These are phyloP conservation scores for Cercophora newfieldiana DNA, from an alignment of 495 filamentous ascomycete genomes.

Conservation along the genomic window DNA sequence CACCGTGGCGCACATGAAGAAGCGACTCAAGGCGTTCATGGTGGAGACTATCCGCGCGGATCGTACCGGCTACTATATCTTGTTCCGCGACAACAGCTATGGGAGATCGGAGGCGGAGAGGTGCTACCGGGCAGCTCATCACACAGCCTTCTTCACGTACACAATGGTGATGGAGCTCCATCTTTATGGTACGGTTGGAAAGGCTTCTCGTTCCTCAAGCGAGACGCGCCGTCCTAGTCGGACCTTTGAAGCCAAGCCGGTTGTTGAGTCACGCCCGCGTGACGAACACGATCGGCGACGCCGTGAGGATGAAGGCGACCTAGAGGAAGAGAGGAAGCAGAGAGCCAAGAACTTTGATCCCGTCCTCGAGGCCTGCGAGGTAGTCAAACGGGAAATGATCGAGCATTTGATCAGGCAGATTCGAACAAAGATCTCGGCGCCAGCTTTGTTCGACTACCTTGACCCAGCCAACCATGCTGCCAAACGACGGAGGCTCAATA, in stretches of 20 bases:
- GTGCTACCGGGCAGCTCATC: conserved; percentile 72
- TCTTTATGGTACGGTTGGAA: conserved; percentile 64
- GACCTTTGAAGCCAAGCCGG: conserved; percentile 31
- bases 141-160: conserved; percentile 83
- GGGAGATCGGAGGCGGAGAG: conserved; percentile 78
- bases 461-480: conserved; percentile 74
- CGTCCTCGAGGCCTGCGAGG: conserved; percentile 73
- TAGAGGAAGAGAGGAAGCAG: conserved; percentile 84
- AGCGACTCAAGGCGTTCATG: conserved; percentile 74
- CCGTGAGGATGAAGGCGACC: conserved; percentile 68
- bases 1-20: conserved; percentile 83
- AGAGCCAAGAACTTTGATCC: conserved; percentile 83
- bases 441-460: conserved; percentile 78
- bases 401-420: conserved; percentile 84
- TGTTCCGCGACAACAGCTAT: conserved; percentile 72
- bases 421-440: conserved; percentile 77
- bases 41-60: conserved; percentile 80
- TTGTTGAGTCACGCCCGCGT: conserved; percentile 50
- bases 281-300: conserved; percentile 47
- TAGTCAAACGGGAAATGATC: conserved; percentile 75
- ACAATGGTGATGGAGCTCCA: conserved; percentile 88
- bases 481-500: conserved; percentile 75
- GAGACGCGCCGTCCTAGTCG: conserved; percentile 33
- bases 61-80: conserved; percentile 83
- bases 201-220: conserved; percentile 51